These are phyloP conservation scores for Calocybe gangraenosa DNA, from an alignment of 768 basidiomycete genomes.

Conservation along the genomic window DNA sequence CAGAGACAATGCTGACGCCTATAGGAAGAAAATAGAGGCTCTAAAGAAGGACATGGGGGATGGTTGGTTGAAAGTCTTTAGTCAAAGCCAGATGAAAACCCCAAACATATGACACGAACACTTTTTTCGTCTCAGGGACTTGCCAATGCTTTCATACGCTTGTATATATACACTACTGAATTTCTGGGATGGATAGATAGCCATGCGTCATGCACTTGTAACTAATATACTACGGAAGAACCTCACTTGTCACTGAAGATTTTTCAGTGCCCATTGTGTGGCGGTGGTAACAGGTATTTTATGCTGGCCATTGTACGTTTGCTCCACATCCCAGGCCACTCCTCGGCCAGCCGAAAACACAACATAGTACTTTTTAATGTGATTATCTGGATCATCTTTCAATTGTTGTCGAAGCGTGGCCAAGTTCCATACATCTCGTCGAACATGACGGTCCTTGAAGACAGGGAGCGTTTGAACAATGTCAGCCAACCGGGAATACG, in stretches of 20 bases:
- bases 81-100: slow-evolving; percentile 43
- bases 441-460: slow-evolving; percentile 5
- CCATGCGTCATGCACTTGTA: background rate
- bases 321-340: slow-evolving; percentile 17
- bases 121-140: background rate
- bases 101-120: slow-evolving; percentile 5
- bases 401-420: slow-evolving; percentile 14
- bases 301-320: slow-evolving; percentile 15
- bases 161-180: background rate
- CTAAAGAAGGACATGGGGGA: slow-evolving; percentile 87
- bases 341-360: slow-evolving; percentile 22
- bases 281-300: slow-evolving; percentile 10
- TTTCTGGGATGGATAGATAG: background rate
- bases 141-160: background rate
- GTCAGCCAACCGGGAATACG: slow-evolving; percentile 21
- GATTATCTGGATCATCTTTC: slow-evolving; percentile 16
- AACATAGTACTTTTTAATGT: slow-evolving; percentile 19
- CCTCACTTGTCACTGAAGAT: background rate
- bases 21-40: slow-evolving; percentile 75
- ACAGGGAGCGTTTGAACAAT: slow-evolving; percentile 13
- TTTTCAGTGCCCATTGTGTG: slow-evolving; percentile 7
- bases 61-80: slow-evolving; percentile 83
- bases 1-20: slow-evolving; percentile 60
- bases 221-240: background rate
- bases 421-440: slow-evolving; percentile 16